Base-by-base conservation (phyloP, 805 yeast genomes). In the Ogataea kodamae region DNA sequence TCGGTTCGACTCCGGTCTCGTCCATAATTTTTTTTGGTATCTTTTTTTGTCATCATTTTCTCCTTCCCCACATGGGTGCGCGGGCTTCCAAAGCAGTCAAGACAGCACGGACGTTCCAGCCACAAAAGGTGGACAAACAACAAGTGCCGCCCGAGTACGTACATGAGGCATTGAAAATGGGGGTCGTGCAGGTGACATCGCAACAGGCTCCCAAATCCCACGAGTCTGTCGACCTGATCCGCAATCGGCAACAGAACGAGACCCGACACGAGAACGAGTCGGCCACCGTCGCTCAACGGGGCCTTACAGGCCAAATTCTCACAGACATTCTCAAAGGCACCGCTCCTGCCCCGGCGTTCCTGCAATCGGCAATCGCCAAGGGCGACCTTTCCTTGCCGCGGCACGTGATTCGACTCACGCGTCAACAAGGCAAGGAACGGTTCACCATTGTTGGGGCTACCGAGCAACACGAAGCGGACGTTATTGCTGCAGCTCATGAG, bases 1-100 rank as follows among this genome's bases (percentile, higher is more conserved):
- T 65, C 69, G 81, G 82, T 77, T 77, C 82, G 80, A 76, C 61
- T 76, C 82, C 82, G 70, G 75, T 72, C 79, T 72, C 78, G 81
- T 76, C 82, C 81, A 76, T 40, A 37, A 24, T 30, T 30, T 40
- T 40, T 34, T 30, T 34, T 18, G 12, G 6, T 21, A 13, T 12
- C 5, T 25, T 27, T 28, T 22, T 18, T 20, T 19, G 18, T n/a
- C 22, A 9, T 9, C 22, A 22, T 14, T 17, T 27, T 34, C 22
- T 28, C 10, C 8, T 16, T 7, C 19, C 4, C 9, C 18, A 18
- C n/a, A 35, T 24, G 38, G 38, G 30, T 7, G 23, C 33, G 20
- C 24, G 25, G 14, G 30, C 27, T 8, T 28, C 37, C 21, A 34
- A 28, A 19, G 29, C 28, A 4, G 12, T 7, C 9, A n/a, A n/a